Evolutionary conservation across 116 monocot species (phyloP).

Genomic region (Trichopus zeylanicus): DNA sequence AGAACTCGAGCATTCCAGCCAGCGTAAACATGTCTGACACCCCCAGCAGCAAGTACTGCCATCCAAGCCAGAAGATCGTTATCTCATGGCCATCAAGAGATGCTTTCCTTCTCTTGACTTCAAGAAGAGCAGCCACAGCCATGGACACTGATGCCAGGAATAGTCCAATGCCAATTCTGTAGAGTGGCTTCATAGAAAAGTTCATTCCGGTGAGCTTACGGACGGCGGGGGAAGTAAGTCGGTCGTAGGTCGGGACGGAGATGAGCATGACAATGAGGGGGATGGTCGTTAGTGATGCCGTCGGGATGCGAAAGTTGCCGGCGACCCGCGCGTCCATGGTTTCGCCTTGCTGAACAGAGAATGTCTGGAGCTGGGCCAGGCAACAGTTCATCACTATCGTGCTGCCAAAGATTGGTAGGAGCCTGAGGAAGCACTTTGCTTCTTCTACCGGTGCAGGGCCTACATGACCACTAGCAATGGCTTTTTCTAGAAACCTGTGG

Average conservation of each 20-base stretch:
- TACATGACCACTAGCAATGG: conserved; percentile 3
- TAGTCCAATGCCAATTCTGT: conserved; percentile 47
- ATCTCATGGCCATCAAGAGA: conserved; percentile 5
- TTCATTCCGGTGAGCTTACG: conserved; percentile 16
- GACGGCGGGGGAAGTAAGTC: conserved; percentile 10
- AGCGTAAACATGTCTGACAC: conserved; percentile 60
- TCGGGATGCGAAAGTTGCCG: conserved; percentile 31
- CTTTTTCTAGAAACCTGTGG: conserved; percentile 27
- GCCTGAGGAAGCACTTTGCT: conserved; percentile 21
- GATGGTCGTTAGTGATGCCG: conserved; percentile 44
- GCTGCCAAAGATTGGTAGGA: conserved; percentile 31
- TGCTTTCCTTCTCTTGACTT: conserved; percentile 24
- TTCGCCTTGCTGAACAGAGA: conserved; percentile 49
- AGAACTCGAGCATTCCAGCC: conserved; percentile 63
- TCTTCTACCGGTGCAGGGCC: conserved; percentile 22
- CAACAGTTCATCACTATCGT: conserved; percentile 32
- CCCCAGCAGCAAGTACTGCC: conserved; percentile 52
- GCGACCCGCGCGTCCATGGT: conserved; percentile 35
- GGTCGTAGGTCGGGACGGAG: conserved; percentile 46
- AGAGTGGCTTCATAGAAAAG: conserved; percentile 31
- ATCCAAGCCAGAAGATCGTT: conserved; percentile 41
- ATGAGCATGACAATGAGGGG: conserved; percentile 30
- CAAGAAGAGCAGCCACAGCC: conserved; percentile 42
- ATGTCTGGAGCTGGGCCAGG: conserved; percentile 32
- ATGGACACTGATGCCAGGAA: conserved; percentile 33